phyloP scores from a whole-genome alignment of 2,329 filamentous ascomycete genomes.

The Verruconis gallopava region DNA sequence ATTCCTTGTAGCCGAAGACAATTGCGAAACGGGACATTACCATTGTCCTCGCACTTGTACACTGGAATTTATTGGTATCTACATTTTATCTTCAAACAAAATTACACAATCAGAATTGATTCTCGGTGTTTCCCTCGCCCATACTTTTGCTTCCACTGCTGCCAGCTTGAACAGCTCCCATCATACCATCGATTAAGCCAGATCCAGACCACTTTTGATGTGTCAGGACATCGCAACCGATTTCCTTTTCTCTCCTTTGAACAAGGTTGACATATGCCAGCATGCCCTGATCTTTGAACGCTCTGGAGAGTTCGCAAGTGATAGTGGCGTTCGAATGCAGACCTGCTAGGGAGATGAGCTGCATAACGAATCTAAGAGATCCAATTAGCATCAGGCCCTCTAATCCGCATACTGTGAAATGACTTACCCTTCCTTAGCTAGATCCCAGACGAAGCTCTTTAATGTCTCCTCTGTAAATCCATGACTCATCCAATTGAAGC shows the following conservation, averaged over 20 bases:
- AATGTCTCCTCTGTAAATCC: conserved; percentile 75
- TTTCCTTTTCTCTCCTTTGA: conserved; percentile 78
- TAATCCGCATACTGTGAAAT: neutral
- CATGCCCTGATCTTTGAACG: conserved; percentile 89
- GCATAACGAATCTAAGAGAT: conserved; percentile 41
- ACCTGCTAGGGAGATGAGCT: conserved; percentile 51
- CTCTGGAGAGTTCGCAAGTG: conserved; percentile 60
- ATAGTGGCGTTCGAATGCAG: conserved; percentile 52
- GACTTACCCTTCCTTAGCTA: conserved; percentile 74
- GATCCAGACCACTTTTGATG: conserved; percentile 82
- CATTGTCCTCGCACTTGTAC: too few relatives aligned
- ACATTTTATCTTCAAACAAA: too few relatives aligned
- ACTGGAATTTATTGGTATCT: too few relatives aligned
- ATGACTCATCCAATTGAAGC: conserved; percentile 97
- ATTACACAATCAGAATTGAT: too few relatives aligned
- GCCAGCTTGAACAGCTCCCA: conserved; percentile 82
- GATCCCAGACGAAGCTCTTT: conserved; percentile 90
- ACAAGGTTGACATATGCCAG: conserved; percentile 92
- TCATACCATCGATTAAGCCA: conserved; percentile 71
- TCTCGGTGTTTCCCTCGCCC: conserved; percentile 88
- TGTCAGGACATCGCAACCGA: conserved; percentile 82
- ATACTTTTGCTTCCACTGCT: conserved; percentile 84
- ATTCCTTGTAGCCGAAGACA: too few relatives aligned
- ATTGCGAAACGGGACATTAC: too few relatives aligned
- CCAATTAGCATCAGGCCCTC: conserved; percentile 13